Percentiles rank a stretch among this genome's conserved stretches.
phyloP scores from a whole-genome alignment of 179 eudicot species.

The Beta corolliflora region DNA sequence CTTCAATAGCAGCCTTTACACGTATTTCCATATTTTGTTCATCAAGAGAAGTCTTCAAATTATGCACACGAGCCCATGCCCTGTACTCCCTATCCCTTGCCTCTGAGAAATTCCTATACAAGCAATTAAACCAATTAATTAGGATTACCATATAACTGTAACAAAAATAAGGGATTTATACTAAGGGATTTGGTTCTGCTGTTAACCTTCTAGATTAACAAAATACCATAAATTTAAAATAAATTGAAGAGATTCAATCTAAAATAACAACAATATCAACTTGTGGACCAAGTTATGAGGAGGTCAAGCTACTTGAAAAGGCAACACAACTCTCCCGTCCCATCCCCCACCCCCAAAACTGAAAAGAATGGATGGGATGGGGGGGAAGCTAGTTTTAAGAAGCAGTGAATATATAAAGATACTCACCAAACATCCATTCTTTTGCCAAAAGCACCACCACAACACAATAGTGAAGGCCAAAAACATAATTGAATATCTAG shows the following conservation, averaged over 20 bases:
- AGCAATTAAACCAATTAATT: background rate
- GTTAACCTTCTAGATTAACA: background rate
- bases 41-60: constrained; percentile 74
- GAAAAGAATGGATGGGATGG: too few species aligned
- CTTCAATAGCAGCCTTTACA: constrained; percentile 86
- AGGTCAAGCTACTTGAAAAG: background rate
- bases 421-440: too few species aligned
- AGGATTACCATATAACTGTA: background rate
- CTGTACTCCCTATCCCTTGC: constrained; percentile 73
- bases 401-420: too few species aligned
- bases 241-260: background rate
- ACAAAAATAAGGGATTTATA: background rate
- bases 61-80: constrained; percentile 90
- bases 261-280: background rate
- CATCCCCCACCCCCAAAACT: too few species aligned
- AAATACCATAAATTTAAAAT: background rate
- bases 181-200: background rate
- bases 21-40: constrained; percentile 82
- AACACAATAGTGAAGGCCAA: too few species aligned
- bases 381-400: too few species aligned
- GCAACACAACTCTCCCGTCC: background rate
- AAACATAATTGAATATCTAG: background rate
- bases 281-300: background rate
- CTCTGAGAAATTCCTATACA: constrained; percentile 63
- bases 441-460: too few species aligned